Evolutionary conservation across 306 rosid genomes (phyloP).

Genomic region (Castanopsis chinensis): DNA sequence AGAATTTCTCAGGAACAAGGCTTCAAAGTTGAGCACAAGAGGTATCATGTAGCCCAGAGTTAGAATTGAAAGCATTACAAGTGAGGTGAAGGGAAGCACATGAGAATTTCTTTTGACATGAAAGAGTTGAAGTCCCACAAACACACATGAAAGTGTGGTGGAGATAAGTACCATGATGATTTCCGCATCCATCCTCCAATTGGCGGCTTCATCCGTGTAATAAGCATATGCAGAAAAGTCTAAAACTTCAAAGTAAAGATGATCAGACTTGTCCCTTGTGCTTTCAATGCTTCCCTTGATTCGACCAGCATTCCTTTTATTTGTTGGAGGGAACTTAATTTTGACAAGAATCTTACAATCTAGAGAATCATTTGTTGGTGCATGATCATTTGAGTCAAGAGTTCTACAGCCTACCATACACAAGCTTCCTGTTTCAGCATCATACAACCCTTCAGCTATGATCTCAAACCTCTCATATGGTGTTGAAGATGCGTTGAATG

Average conservation of each 20-base stretch:
- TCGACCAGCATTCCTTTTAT: neutral
- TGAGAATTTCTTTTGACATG: conserved; percentile 46
- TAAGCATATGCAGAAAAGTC: conserved; percentile 27
- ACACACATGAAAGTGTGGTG: conserved; percentile 51
- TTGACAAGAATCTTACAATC: conserved; percentile 58
- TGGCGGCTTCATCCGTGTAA: conserved; percentile 4
- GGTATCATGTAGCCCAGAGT: conserved; percentile 47
- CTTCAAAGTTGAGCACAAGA: conserved; percentile 60
- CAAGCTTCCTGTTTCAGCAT: conserved; percentile 48
- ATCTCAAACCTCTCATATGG: neutral
- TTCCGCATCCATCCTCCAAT: conserved; percentile 56
- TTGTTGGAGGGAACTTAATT: conserved; percentile 43
- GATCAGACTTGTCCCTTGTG: conserved; percentile 35
- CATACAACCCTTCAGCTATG: conserved; percentile 60
- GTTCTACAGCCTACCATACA: conserved; percentile 67
- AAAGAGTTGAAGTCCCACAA: conserved; percentile 44
- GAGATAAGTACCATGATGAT: conserved; percentile 46
- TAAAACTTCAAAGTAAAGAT: conserved; percentile 47
- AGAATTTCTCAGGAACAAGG: conserved; percentile 34
- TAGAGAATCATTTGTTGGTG: conserved; percentile 8
- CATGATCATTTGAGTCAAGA: conserved; percentile 23
- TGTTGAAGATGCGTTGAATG: conserved; percentile 4
- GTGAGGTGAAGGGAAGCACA: conserved; percentile 44
- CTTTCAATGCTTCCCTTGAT: conserved; percentile 52
- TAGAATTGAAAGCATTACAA: conserved; percentile 33